Evolutionary conservation across 1,284 basidiomycete species (phyloP).

Genomic region (Apiotrichum gracile): DNA sequence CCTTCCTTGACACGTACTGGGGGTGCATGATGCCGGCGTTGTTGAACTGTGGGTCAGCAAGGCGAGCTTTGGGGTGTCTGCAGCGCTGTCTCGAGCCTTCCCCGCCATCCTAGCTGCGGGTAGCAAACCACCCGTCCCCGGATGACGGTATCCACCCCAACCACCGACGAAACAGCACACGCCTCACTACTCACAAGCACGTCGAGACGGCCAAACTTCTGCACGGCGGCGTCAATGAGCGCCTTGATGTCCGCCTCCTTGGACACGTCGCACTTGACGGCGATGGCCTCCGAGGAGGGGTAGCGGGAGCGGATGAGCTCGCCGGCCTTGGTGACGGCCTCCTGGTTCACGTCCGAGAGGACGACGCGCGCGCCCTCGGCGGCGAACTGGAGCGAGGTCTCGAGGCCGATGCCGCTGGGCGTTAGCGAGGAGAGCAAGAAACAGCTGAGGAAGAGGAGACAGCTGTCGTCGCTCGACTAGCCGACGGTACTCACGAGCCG

Average conservation of each 20-base stretch:
- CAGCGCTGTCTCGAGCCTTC: too few relatives aligned
- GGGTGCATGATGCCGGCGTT: slow-evolving; percentile 97
- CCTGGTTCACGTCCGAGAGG: slow-evolving; percentile 77
- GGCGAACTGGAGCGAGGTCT: slow-evolving; percentile 86
- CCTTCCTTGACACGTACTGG: slow-evolving; percentile 4
- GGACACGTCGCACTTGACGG: slow-evolving; percentile 76
- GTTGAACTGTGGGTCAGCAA: slow-evolving; percentile 57
- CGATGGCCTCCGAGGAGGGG: slow-evolving; percentile 63
- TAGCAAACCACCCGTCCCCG: too few relatives aligned
- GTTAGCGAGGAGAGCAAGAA: not conserved
- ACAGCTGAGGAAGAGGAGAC: not conserved
- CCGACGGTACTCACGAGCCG: slow-evolving; percentile 37
- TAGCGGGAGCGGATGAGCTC: slow-evolving; percentile 60
- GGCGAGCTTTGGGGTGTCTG: too few relatives aligned
- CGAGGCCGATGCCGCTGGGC: slow-evolving; percentile 74
- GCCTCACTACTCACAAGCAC: slow-evolving; percentile 77
- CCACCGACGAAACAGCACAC: not conserved
- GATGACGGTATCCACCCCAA: too few relatives aligned
- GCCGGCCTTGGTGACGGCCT: slow-evolving; percentile 65
- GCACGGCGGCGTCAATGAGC: slow-evolving; percentile 70
- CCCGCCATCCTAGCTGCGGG: too few relatives aligned
- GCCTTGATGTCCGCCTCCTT: slow-evolving; percentile 80
- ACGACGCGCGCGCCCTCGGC: slow-evolving; percentile 82
- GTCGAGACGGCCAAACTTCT: slow-evolving; percentile 82
- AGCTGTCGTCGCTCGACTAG: too few relatives aligned